Base-by-base conservation (phyloP, 805 yeast genomes). In the Saccharomycopsis babjevae region DNA sequence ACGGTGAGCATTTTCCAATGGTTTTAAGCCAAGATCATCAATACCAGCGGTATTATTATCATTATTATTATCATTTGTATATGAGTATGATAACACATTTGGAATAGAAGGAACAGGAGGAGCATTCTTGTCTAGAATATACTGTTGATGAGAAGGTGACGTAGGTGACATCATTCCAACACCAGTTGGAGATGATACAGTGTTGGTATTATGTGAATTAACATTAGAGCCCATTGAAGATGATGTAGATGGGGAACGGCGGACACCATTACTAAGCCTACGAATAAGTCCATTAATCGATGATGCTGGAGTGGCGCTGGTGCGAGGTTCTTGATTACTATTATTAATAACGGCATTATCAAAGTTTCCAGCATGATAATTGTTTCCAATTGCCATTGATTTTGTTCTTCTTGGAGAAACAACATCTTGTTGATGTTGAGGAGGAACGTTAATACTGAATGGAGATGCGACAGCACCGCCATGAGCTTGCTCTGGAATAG, bases 211-310 rank as follows among this genome's bases (percentile, higher is more conserved):
- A 22, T 46, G 52, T 28, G 52, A 20, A 25, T 22, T 46, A 16
- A 16, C n/a, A 15, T 18, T 28, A 25, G 16, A 20, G 25, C 32
- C 52, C 36, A 22, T 16, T 7, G 22, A 13, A 22, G 59, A 22
- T 1, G 34, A 36, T 18, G 54, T 28, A 15, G 50, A 32, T 50
- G 55, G 28, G n/a, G 56, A 28, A 13, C 66, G 59, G 28, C 66
- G 64, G 32, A 61, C 64, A 20, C 72, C 67, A 46, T 22, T 46
- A 61, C 76, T 74, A 34, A 74, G 66, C 57, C 68, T 70, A 63
- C 77, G 69, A 54, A 74, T 68, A 40, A 74, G 58, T 13, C 66
- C 64, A 54, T 63, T 66, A 50, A 63, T 46, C 5, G 52, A 46
- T 46, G 52, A 46, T 1, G 52, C 32, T 3, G 52, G 52, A 7